Percentiles rank a stretch among this genome's conserved stretches.
These are phyloP conservation scores for Pestalotiopsis fici DNA, from an alignment of 2,329 filamentous ascomycete genomes.

Conservation along the genomic window DNA sequence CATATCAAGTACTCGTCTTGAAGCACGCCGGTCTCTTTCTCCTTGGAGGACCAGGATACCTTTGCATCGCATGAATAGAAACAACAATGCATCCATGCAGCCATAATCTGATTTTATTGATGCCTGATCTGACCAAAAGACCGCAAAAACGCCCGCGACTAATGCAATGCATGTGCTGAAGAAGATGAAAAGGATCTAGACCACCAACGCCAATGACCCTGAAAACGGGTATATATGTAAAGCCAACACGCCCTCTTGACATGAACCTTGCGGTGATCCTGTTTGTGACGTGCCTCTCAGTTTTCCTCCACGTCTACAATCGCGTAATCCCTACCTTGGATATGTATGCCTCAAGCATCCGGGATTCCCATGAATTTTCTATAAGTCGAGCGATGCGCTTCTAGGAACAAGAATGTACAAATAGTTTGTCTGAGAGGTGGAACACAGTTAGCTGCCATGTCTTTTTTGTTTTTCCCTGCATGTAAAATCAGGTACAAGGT, in stretches of 20 bases:
- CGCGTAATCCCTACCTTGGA: not conserved
- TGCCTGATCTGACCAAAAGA: not conserved
- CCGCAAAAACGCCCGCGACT: not conserved
- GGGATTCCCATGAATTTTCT: conserved; percentile 51
- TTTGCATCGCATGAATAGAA: not conserved
- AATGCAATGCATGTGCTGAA: conserved; percentile 2
- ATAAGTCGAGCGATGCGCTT: conserved; percentile 83
- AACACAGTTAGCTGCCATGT: not conserved
- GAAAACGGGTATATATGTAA: not conserved
- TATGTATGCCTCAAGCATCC: conserved; percentile 16
- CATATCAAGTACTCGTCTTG: not conserved
- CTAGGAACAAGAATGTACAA: conserved; percentile 82
- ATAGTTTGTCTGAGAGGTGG: conserved; percentile 69
- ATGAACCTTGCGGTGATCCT: not conserved
- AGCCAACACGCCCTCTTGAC: not conserved
- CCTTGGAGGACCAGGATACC: not conserved
- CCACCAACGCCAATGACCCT: conserved; percentile 5
- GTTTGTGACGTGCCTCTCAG: not conserved
- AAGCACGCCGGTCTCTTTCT: not conserved
- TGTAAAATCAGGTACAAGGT: not conserved
- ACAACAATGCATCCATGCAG: not conserved
- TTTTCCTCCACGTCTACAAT: not conserved
- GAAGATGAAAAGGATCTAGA: not conserved
- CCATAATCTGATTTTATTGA: not conserved
- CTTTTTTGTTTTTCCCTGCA: conserved; percentile 4